Base-by-base conservation (phyloP, 768 basidiomycete genomes). In the Lactarius hatsudake region DNA sequence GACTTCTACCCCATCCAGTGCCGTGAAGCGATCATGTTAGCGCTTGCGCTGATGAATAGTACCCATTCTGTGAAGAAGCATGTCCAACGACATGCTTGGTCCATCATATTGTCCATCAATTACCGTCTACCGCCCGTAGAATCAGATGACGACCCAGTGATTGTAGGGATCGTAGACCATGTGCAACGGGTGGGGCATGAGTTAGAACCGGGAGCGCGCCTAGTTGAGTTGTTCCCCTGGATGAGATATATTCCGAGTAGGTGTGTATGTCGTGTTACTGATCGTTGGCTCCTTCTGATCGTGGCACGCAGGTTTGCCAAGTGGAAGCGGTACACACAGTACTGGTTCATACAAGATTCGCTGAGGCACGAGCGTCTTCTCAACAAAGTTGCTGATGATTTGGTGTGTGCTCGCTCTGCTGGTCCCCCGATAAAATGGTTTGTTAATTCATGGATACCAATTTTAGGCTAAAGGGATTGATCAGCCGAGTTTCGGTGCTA, bases 41-140 rank as follows among this genome's bases (percentile, higher is more conserved):
- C 48, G 23, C 48, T 51, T 57, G 20, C 17, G 18, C 74, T 77
- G 56, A 74, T 76, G 59, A 65, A 40, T 76, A 80, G 69, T 74
- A 74, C 3, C 71, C 65, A 13, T 59, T 71, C 20, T 72, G 80
- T 36, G 34, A 36, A 38, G 69, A 51, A 26, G 48, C 23, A 51
- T 78, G 20, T 58, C 68, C 20, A 75, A 75, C 26, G 42, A 81
- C 5, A 62, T 76, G 20, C 59, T 63, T 12, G 63, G 73, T 26
- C 77, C 77, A 0, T 69, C 69, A 0, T 75, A 28, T 73, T 77
- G 69, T 64, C 65, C 26, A 58, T 64, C 58, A 53, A 15, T 32
- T 68, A 59, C 36, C 42, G 38, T 61, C n/a, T 32, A 38, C 62
- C 45, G 38, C 45, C 62, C 20, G 51, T 63, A 10, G 40, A 64